These are phyloP conservation scores for Flagelloscypha sp. DNA, from an alignment of 768 basidiomycete genomes.

Conservation along the genomic window DNA sequence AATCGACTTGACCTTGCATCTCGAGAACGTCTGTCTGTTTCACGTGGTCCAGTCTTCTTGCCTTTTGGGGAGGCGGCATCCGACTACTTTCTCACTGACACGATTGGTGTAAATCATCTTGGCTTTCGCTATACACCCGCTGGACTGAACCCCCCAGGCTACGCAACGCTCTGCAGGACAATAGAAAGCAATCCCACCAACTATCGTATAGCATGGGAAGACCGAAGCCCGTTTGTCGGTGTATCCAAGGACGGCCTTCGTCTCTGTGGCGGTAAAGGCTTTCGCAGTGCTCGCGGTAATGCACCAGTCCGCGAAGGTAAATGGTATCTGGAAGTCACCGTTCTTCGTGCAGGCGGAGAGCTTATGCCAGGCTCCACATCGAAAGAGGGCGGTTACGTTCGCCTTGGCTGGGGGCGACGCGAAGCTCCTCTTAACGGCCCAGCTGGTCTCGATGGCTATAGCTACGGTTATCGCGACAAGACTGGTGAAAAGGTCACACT, in stretches of 20 bases:
- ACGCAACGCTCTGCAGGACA: conserved; percentile 58
- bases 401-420: conserved; percentile 86
- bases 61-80: conserved; percentile 45
- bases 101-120: conserved; percentile 63
- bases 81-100: conserved; percentile 59
- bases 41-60: conserved; percentile 64
- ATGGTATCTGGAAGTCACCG: conserved; percentile 91
- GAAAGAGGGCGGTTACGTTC: conserved; percentile 70
- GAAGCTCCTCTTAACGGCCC: conserved; percentile 93
- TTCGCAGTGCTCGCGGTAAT: conserved; percentile 84
- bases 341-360: conserved; percentile 69
- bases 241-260: conserved; percentile 73
- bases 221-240: conserved; percentile 73
- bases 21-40: conserved; percentile 63
- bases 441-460: conserved; percentile 88
- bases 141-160: conserved; percentile 56
- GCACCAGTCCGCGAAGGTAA: conserved; percentile 81
- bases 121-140: conserved; percentile 78
- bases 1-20: conserved; percentile 62
- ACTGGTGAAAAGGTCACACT: conserved; percentile 86
- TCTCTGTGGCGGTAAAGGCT: conserved; percentile 79
- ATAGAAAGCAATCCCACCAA: conserved; percentile 70
- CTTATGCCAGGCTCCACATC: conserved; percentile 36
- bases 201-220: conserved; percentile 84
- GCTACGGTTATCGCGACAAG: conserved; percentile 86